Base-by-base conservation (phyloP, 345 rosid genomes). In the Gossypium mustelinum region DNA sequence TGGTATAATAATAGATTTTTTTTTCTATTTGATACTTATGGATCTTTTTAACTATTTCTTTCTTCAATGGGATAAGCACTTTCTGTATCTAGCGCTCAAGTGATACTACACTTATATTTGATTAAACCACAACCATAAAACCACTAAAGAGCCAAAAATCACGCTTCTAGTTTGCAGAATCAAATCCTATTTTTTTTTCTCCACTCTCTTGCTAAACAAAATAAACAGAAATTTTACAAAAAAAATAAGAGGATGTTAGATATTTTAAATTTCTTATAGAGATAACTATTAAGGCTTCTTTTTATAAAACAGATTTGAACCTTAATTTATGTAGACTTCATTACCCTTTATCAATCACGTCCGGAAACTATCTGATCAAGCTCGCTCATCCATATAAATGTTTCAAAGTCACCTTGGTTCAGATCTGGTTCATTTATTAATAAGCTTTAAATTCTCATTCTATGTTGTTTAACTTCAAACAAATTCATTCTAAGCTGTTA, bases 391-490 rank as follows among this genome's bases (percentile, higher is more conserved):
- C 16, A 60, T 8, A 60, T 25, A 60, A 60, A 27, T 27, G 18
- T 13, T 9, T 60, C 43, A 27, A 60, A 27, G 41, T 60, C 10
- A 60, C 43, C 43, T 27, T 10, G 13, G n/a, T 60, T 60, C 65
- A 11, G 18, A 66, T 66, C 5, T 66, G 70, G 11, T 52, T 66
- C 16, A 20, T 66, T 66, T 44, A 45, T 43, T 66, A 16, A 66
- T n/a, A 44, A 44, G 52, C 70, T 45, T 68, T 68, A 47, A 13
- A 13, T 67, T 45, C 52, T 47, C 72, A 47, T 68, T 67, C 39
- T 7, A 68, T 47, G 11, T 47, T 45, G 20, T 47, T 68, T 68
- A 22, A 47, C 56, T 22, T 68, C 47, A 67, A 67, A 67, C 20
- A 47, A 68, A 12, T 68, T 24, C 72, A 47, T 68, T 68, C 55